A percentile compares a stretch with the other conserved stretches of the same genome.
Evolutionary conservation across 345 rosid genomes (phyloP).

Genomic region (Linum lewisii): DNA sequence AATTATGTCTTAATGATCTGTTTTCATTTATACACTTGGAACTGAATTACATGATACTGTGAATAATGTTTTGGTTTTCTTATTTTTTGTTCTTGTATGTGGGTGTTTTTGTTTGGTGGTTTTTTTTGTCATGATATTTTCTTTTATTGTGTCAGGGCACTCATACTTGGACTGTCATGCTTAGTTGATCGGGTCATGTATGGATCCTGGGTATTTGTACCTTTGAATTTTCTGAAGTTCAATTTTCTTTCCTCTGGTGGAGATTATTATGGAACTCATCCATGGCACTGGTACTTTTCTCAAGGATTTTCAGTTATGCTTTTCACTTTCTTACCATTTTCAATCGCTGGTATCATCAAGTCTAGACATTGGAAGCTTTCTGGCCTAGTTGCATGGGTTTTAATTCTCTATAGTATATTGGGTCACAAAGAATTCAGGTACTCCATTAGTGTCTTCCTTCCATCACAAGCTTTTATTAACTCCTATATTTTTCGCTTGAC

Average conservation of each 20-base stretch:
- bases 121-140: constrained; percentile 5
- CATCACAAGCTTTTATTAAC: background rate
- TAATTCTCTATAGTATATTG: constrained; percentile 56
- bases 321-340: constrained; percentile 72
- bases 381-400: constrained; percentile 75
- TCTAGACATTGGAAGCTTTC: constrained; percentile 58
- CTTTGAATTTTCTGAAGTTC: constrained; percentile 82
- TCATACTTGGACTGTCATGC: constrained; percentile 56
- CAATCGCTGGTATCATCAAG: constrained; percentile 46
- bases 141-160: constrained; percentile 38
- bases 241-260: constrained; percentile 95
- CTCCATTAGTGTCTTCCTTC: background rate
- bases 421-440: constrained; percentile 97
- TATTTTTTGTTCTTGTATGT: background rate
- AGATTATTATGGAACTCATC: constrained; percentile 91
- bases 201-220: constrained; percentile 81
- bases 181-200: constrained; percentile 67
- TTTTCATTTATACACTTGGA: no score
- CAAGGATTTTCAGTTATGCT: constrained; percentile 87
- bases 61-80: background rate
- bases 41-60: background rate
- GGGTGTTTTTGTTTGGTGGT: background rate
- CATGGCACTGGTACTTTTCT: constrained; percentile 98
- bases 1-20: no score
- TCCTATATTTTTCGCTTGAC: constrained; percentile 9